Percentiles rank a stretch among this genome's conserved stretches.
Conservation (phyloP, 257 asterid species). For the Coffea canephora region DNA sequence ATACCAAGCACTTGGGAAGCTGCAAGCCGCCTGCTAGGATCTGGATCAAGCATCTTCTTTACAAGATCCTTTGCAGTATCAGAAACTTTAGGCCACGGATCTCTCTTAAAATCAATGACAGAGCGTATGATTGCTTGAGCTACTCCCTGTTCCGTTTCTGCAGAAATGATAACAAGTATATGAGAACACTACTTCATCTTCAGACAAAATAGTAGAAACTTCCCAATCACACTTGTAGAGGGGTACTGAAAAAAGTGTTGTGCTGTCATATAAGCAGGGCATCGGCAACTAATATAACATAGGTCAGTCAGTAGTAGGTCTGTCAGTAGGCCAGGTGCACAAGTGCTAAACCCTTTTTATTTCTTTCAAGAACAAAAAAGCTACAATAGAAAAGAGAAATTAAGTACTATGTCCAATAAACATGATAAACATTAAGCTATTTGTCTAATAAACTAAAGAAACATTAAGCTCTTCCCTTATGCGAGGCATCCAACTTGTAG, state of each 20-base stretch:
- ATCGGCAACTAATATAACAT: background rate
- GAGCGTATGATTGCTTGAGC: constrained; percentile 84
- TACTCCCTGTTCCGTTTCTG: constrained; percentile 89
- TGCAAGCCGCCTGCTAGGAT: constrained; percentile 56
- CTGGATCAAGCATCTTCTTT: constrained; percentile 74
- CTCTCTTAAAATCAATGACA: constrained; percentile 63
- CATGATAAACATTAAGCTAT: background rate
- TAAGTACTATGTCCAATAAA: background rate
- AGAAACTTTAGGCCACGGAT: constrained; percentile 82
- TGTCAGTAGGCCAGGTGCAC: background rate
- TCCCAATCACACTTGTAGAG: background rate
- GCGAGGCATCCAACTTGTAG: background rate
- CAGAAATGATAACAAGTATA: constrained; percentile 8
- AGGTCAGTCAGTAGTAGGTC: background rate
- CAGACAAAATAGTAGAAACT: background rate
- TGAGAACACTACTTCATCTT: background rate
- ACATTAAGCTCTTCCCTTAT: background rate
- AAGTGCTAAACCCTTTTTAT: background rate
- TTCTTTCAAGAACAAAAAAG: background rate
- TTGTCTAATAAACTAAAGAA: background rate
- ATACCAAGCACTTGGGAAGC: constrained; percentile 68
- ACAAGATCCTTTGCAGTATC: constrained; percentile 78
- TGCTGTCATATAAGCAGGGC: background rate
- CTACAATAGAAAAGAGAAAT: background rate
- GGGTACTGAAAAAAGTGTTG: background rate